Conservation (phyloP, 805 yeast species). For the Allodekkera sacchari region DNA sequence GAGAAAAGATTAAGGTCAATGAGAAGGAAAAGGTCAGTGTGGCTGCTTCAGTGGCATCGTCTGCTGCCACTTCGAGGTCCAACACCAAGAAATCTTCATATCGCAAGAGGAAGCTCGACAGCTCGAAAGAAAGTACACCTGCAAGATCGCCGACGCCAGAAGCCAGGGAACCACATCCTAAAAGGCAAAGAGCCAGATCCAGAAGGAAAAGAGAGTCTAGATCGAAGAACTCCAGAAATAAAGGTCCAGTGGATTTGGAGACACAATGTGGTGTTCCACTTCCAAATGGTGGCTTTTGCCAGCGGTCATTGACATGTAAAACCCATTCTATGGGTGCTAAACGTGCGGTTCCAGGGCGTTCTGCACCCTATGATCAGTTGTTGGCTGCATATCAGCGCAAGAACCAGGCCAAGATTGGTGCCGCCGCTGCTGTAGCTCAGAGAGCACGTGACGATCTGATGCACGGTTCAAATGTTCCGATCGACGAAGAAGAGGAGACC, state of each 20-base stretch:
- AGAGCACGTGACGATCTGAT: conserved; percentile 63
- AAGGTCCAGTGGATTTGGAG: conserved; percentile 86
- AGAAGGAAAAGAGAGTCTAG: conserved; percentile 20
- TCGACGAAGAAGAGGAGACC: conserved; percentile 89
- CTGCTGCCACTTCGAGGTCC: not conserved
- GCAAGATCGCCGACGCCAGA: too few relatives aligned
- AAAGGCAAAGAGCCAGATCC: conserved; percentile 6
- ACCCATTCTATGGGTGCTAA: conserved; percentile 99
- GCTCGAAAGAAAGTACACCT: too few relatives aligned
- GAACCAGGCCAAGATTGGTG: conserved; percentile 85
- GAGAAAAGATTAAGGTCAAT: not conserved
- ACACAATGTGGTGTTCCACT: conserved; percentile 93
- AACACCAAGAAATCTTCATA: not conserved
- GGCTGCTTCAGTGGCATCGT: conserved; percentile 7
- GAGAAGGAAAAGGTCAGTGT: not conserved
- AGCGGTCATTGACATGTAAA: conserved; percentile 91
- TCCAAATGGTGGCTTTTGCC: conserved; percentile 93
- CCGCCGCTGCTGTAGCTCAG: conserved; percentile 71
- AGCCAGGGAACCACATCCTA: conserved; percentile 6
- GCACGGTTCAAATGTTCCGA: conserved; percentile 36
- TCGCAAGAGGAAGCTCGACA: too few relatives aligned
- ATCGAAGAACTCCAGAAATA: conserved; percentile 42
- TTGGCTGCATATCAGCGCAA: conserved; percentile 85
- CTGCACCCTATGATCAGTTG: conserved; percentile 84
- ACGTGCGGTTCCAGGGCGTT: conserved; percentile 87